These are phyloP conservation scores for Pestalotiopsis sp. DNA, from an alignment of 2,329 filamentous ascomycete genomes.

Conservation along the genomic window DNA sequence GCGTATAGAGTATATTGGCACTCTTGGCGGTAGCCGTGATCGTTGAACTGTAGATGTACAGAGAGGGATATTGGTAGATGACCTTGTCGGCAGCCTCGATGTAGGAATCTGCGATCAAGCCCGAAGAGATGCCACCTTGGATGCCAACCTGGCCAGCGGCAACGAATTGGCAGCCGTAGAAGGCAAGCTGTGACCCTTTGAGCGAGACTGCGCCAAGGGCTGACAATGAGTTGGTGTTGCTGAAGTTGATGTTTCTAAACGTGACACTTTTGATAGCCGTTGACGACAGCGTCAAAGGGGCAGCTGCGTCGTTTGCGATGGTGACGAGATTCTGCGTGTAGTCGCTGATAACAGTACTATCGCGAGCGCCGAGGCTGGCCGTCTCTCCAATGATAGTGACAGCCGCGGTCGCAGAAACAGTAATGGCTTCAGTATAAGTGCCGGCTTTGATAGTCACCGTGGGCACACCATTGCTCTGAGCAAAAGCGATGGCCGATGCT, in stretches of 20 bases:
- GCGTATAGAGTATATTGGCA: constrained; percentile 40
- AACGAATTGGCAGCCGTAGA: constrained; percentile 47
- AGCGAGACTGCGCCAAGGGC: constrained; percentile 33
- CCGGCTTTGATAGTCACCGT: constrained; percentile 47
- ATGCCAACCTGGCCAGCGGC: constrained; percentile 35
- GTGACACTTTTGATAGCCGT: constrained; percentile 34
- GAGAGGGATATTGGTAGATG: constrained; percentile 40
- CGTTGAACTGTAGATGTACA: constrained; percentile 45
- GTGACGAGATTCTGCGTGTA: constrained; percentile 41
- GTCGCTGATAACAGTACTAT: constrained; percentile 22
- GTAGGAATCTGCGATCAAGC: constrained; percentile 45
- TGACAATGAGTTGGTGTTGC: constrained; percentile 30
- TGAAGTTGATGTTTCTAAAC: constrained; percentile 42
- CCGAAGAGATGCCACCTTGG: constrained; percentile 32
- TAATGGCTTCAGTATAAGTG: constrained; percentile 45
- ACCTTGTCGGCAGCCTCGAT: constrained; percentile 45
- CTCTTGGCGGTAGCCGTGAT: constrained; percentile 39
- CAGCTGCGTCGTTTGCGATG: constrained; percentile 27
- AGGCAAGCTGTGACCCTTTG: constrained; percentile 41
- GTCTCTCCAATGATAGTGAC: constrained; percentile 44
- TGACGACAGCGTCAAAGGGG: constrained; percentile 32
- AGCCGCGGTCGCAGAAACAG: constrained; percentile 39
- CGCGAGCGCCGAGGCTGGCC: constrained; percentile 8
- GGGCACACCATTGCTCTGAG: constrained; percentile 40
- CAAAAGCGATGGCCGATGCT: constrained; percentile 43